Evolutionary conservation across 179 eudicot species (phyloP).

Genomic region (Vitellaria paradoxa): DNA sequence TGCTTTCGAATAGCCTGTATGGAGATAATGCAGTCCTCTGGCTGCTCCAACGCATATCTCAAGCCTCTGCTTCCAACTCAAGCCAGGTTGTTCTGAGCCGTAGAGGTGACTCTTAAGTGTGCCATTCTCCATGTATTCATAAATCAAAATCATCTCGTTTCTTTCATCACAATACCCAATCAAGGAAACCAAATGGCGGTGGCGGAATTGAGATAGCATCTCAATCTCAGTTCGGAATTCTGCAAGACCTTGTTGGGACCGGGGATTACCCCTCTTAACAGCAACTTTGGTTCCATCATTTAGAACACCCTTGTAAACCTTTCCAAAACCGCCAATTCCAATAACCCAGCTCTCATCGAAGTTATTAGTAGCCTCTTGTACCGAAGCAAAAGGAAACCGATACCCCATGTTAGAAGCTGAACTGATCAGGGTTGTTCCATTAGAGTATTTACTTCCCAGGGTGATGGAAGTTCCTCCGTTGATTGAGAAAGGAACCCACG

Average conservation of each 20-base stretch:
- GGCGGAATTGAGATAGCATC: constrained; percentile 72
- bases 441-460: constrained; percentile 67
- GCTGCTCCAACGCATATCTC: constrained; percentile 78
- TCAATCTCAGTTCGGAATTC: constrained; percentile 71
- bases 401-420: constrained; percentile 51
- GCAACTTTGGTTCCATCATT: constrained; percentile 64
- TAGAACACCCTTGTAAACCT: constrained; percentile 69
- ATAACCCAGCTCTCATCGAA: constrained; percentile 66
- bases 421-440: constrained; percentile 57
- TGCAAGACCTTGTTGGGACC: constrained; percentile 59
- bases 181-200: constrained; percentile 68
- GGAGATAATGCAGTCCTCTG: constrained; percentile 76
- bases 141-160: constrained; percentile 62
- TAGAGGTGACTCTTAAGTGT: constrained; percentile 64
- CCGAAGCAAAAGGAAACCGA: constrained; percentile 55
- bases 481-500: constrained; percentile 74
- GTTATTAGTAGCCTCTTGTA: constrained; percentile 66
- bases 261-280: constrained; percentile 73
- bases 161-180: constrained; percentile 71
- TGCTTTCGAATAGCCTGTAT: constrained; percentile 63
- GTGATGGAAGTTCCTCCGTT: constrained; percentile 63
- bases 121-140: constrained; percentile 73
- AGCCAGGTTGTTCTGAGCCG: constrained; percentile 47
- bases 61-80: constrained; percentile 75
- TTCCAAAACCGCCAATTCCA: constrained; percentile 83